A percentile compares a stretch with the other conserved stretches of the same genome.
Evolutionary conservation across 208 protist species (phyloP).

Genomic region (Crithidia brevicula): DNA sequence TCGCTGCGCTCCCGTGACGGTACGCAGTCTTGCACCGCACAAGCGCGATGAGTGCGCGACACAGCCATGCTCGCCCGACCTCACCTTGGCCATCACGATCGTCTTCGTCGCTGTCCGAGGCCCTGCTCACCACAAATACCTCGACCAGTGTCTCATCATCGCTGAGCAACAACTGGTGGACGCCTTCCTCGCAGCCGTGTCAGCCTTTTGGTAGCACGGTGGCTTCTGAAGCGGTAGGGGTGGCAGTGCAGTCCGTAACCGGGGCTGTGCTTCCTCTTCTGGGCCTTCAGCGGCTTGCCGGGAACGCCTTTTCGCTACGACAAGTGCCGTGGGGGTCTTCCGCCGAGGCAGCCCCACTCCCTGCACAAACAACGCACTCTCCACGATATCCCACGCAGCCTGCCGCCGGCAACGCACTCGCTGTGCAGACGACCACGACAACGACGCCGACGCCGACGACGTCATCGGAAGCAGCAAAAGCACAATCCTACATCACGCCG

Average conservation of each 20-base stretch:
- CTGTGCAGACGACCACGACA: too few relatives aligned
- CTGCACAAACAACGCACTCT: neutral
- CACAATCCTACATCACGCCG: neutral
- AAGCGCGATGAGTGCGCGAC: constrained; percentile 1
- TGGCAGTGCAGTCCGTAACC: neutral
- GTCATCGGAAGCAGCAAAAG: neutral
- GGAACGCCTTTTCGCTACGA: constrained; percentile 26
- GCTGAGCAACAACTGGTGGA: constrained; percentile 2
- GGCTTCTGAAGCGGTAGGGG: neutral
- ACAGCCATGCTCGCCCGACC: neutral
- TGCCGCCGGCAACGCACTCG: too few relatives aligned
- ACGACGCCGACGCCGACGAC: neutral
- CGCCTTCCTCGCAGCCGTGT: neutral
- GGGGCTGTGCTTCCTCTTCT: constrained; percentile 11
- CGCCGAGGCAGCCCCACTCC: neutral
- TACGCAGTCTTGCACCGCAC: neutral
- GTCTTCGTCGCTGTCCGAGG: constrained; percentile 3
- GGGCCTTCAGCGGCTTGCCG: constrained; percentile 16
- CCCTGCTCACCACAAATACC: neutral
- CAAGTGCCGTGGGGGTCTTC: constrained; percentile 1
- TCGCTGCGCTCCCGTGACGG: too few relatives aligned
- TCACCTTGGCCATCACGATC: constrained; percentile 5
- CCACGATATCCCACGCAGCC: neutral
- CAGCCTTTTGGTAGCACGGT: neutral
- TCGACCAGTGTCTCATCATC: constrained; percentile 5